A percentile compares a stretch with the other conserved stretches of the same genome.
These are phyloP conservation scores for Austroboletus festivus DNA, from an alignment of 768 basidiomycete genomes.

Conservation along the genomic window DNA sequence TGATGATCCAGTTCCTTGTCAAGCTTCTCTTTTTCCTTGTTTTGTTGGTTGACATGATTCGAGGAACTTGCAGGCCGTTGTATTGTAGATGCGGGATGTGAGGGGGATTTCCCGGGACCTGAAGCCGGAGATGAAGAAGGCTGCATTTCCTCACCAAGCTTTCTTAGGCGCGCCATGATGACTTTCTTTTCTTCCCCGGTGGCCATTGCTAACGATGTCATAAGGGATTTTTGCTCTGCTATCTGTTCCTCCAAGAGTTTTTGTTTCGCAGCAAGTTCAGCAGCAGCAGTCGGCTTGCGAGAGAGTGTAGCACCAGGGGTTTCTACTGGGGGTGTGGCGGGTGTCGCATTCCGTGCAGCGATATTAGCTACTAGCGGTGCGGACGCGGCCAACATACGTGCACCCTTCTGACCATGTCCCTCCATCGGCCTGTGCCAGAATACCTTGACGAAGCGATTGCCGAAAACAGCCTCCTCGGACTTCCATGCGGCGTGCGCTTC, in stretches of 20 bases:
- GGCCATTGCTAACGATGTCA: constrained; percentile 64
- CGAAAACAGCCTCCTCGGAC: constrained; percentile 91
- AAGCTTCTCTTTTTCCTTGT: constrained; percentile 61
- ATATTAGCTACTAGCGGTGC: constrained; percentile 73
- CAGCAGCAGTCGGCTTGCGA: constrained; percentile 41
- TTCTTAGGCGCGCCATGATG: constrained; percentile 72
- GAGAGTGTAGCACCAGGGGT: constrained; percentile 23
- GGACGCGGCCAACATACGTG: constrained; percentile 76
- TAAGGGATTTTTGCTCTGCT: constrained; percentile 82
- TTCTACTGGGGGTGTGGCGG: constrained; percentile 36
- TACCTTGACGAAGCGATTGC: constrained; percentile 91
- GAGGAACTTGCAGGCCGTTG: constrained; percentile 23
- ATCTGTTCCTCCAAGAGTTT: constrained; percentile 79
- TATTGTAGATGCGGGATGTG: constrained; percentile 25
- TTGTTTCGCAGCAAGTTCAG: constrained; percentile 69
- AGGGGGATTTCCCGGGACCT: constrained; percentile 28
- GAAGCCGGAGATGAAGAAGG: constrained; percentile 29
- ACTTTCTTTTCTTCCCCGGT: constrained; percentile 72
- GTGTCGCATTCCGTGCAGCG: constrained; percentile 44
- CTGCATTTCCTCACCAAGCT: constrained; percentile 79
- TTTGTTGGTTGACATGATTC: constrained; percentile 41
- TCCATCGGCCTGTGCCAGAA: constrained; percentile 95
- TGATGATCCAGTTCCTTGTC: constrained; percentile 82
- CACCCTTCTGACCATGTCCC: constrained; percentile 79
- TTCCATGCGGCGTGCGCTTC: constrained; percentile 91